Evolutionary conservation across 805 yeast genomes (phyloP).

Genomic region (Ogataea trehalophila): DNA sequence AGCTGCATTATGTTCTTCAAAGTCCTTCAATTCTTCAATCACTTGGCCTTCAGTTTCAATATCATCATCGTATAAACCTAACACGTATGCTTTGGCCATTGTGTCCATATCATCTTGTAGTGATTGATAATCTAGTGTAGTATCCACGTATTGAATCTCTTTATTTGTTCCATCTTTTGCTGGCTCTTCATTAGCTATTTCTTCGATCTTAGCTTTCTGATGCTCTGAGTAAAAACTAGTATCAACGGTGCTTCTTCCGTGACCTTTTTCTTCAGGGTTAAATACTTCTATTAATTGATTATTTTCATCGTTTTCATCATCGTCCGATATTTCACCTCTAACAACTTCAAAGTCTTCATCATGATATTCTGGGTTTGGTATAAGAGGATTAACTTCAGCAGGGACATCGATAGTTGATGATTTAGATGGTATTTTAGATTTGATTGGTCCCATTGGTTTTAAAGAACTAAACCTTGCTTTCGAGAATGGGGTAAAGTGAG

Average conservation of each 20-base stretch:
- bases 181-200: not conserved
- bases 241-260: constrained; percentile 4
- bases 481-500: not conserved
- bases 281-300: constrained; percentile 9
- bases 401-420: constrained; percentile 6
- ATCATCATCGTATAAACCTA: constrained; percentile 60
- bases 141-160: constrained; percentile 18
- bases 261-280: constrained; percentile 1
- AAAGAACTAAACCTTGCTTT: not conserved
- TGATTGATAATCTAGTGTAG: constrained; percentile 36
- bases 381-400: constrained; percentile 16
- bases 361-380: constrained; percentile 7
- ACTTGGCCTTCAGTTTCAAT: constrained; percentile 51
- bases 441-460: not conserved
- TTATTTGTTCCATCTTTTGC: not conserved
- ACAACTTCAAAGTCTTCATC: constrained; percentile 22
- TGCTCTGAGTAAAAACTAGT: no score
- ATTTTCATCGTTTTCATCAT: constrained; percentile 18
- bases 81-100: constrained; percentile 57
- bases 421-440: not conserved
- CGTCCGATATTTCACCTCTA: constrained; percentile 14
- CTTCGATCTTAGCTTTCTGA: no score
- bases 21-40: constrained; percentile 49
- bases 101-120: constrained; percentile 45
- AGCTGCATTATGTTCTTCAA: constrained; percentile 44